Base-by-base conservation (phyloP, 805 yeast species). In the Pichia membranifaciens region DNA sequence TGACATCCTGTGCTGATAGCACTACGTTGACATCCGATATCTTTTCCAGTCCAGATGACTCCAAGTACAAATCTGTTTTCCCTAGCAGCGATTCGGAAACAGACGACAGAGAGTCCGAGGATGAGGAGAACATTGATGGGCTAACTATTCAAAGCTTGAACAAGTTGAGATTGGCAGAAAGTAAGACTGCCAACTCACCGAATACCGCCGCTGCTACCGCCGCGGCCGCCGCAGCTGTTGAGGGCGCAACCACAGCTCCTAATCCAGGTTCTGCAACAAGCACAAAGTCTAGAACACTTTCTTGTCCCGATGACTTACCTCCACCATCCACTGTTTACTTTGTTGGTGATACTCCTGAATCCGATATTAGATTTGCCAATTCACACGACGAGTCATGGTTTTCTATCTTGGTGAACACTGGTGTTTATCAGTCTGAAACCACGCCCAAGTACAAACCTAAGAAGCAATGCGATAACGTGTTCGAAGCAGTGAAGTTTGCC, bases 341-440 rank as follows among this genome's bases (percentile, higher is more conserved):
- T 67, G 93, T 86, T 44, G 95, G 95, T 58, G 95, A 86, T 61
- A 86, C 95, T 13, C 95, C 95, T 17, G 95, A 86, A 67, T 82
- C 90, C 6, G 95, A 86, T 64, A 86, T 86, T 53, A 73, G 93
- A 64, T 87, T 87, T 68, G 95, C 95, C 45, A 86, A 86, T 69
- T 81, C 89, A 17, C 91, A 85, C 66, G 93, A 86, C 61, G 78
- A 78, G 51, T 79, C 88, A 28, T 86, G 95, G 95, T 81, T 75
- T 66, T 85, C 95, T 23, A 86, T 87, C 50, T 72, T 86, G 59
- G 95, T 86, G 35, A 83, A 86, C 66, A 86, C 95, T 34, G 95
- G 95, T 62, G 95, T 86, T 48, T 86, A 85, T 66, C 81, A 84
- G 66, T 87, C 76, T 40, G 90, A 91, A 18, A 81, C 91, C 8